Evolutionary conservation across 1,139 yeast genomes (phyloP), one percentile per base, ranked within the genome.

Genomic region (Taphrina deformans): DNA sequence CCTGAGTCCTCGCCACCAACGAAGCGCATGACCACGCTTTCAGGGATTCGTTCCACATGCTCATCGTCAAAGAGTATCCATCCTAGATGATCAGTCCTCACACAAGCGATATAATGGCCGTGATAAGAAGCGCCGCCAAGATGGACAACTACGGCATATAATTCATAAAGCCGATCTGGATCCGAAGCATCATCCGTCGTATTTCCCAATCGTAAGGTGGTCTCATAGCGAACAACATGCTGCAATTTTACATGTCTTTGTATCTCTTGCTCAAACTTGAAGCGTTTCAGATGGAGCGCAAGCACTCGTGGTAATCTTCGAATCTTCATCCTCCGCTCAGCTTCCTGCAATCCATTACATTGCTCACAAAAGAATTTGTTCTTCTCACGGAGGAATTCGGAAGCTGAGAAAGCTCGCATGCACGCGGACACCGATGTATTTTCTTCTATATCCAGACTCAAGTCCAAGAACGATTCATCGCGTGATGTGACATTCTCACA

Each of bases 121-220:
- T 92, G 97, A 79, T 91, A 91, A 1, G 98, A 97, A 0, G 98
- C 98, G 1, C 97, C 96, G 3, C 99, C 99, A 72, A 93, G 87
- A 73, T 93, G 99, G 23, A 93, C 91, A 24, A 93, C 95, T 51
- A 92, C 85, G 0, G 95, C 91, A 69, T 86, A 87, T 62, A 93
- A 78, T 71, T 91, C 97, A 73, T 91, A 93, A 31, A 87, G 80
- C 70, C 83, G 84, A 68, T 82, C 85, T 55, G 79, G 78, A 58
- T 78, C 76, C 23, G 75, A 72, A 9, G 69, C 69, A 68, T 84
- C 85, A 63, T 80, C 85, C 0, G 92, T 85, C 24, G 95, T 88
- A 71, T 90, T 89, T 73, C 87, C 86, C 45, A 92, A 82, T 35
- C 92, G 79, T 66, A 93, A 78, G 59, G 82, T 83, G 71, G 86